Base-by-base conservation (phyloP, 192 early-diverging fungal species). In the Podila epicladia region DNA sequence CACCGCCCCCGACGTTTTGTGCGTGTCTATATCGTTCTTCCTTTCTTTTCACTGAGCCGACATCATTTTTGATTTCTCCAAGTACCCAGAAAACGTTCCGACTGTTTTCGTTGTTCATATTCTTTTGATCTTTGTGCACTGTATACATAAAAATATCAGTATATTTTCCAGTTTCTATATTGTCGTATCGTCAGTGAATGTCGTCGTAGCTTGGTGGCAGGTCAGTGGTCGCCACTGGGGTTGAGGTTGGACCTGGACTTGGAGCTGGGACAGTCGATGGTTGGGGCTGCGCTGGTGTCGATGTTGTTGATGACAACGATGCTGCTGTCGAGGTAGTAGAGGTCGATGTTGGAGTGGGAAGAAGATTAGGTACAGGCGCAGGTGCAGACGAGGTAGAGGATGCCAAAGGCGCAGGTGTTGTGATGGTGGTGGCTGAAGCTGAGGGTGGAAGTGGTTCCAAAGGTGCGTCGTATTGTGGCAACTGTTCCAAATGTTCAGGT, bases 181-280 rank as follows among this genome's bases (percentile, higher is more conserved):
- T 45, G 41, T 17, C 41, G 2, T 45, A 45, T 26, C 29, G 33
- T 61, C 61, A 72, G 8, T 61, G 62, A 11, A 72, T 38, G 19
- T 72, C 70, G 41, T 80, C 71, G 55, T 80, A 80, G 31, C 67
- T 64, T 48, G 77, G 77, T 17, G 77, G 77, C 38, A 80, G 33
- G 28, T 80, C 77, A 4, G 59, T 66, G 32, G 57, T 5, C 15
- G 32, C 32, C 38, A 17, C 61, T 58, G 62, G 5, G 32, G 67
- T 33, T 69, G 67, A 0, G 67, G 67, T 33, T 69, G 67, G 2
- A 61, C 53, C 53, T 26, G 20, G n/a, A n/a, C 8, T 55, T 55
- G 53, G 53, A 7, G 53, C 53, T 55, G 53, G 53, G 2, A 26
- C 53, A 7, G 53, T 24, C 24, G 22, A 55, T 55, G 53, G 12